phyloP scores from a whole-genome alignment of 345 rosid genomes.

The Citrus cavaleriei region DNA sequence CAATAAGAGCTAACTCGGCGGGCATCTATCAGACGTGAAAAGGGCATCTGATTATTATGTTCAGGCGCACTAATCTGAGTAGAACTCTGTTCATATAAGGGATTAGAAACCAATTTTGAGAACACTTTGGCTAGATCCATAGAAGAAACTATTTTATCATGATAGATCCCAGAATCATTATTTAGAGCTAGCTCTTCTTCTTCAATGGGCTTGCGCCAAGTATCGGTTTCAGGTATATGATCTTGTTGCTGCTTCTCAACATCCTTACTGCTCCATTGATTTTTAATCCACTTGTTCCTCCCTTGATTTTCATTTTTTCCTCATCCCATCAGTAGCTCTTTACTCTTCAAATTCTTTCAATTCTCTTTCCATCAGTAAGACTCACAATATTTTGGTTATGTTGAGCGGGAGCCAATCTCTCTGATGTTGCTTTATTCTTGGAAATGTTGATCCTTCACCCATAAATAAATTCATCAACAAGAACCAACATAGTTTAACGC shows the following conservation, averaged over 20 bases:
- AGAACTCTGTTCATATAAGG: neutral
- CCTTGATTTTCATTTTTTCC: constrained; percentile 9
- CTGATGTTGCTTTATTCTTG: constrained; percentile 11
- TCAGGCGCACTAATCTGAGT: constrained; percentile 8
- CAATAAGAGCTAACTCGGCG: constrained; percentile 2
- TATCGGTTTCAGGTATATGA: constrained; percentile 13
- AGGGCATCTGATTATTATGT: constrained; percentile 14
- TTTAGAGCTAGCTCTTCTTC: constrained; percentile 4
- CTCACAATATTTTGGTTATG: neutral
- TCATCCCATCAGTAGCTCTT: neutral
- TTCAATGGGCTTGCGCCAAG: constrained; percentile 22
- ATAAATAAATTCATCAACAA: neutral
- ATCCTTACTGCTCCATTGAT: constrained; percentile 11
- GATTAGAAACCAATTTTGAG: constrained; percentile 23
- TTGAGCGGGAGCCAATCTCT: neutral
- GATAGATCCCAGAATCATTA: neutral
- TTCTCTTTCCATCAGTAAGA: constrained; percentile 7
- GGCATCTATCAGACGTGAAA: constrained; percentile 20
- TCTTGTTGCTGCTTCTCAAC: constrained; percentile 4
- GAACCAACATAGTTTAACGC: neutral
- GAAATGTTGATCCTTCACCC: constrained; percentile 16
- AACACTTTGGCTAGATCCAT: constrained; percentile 23
- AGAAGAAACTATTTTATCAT: constrained; percentile 22
- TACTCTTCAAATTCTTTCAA: constrained; percentile 13
- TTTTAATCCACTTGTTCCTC: constrained; percentile 17